These are phyloP conservation scores for Linderina pennispora DNA, from an alignment of 192 early-diverging fungal species.

Conservation along the genomic window DNA sequence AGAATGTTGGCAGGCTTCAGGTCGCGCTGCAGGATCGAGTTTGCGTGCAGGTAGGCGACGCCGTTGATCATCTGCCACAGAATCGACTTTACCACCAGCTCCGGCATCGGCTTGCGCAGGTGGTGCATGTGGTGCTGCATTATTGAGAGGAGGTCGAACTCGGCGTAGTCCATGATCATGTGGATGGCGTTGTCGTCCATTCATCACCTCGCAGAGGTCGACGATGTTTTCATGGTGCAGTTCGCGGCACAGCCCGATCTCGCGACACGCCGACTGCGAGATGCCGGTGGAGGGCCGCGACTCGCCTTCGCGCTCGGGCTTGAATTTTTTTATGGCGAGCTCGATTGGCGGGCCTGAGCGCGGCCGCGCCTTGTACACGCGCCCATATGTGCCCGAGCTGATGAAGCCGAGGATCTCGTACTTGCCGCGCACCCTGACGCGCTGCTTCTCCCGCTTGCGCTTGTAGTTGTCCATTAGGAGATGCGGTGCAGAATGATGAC, in stretches of 20 bases:
- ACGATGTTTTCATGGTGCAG: constrained; percentile 86
- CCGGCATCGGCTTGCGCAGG: constrained; percentile 72
- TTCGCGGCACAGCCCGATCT: constrained; percentile 90
- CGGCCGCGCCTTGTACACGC: constrained; percentile 86
- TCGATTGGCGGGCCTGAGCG: constrained; percentile 50
- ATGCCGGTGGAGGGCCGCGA: constrained; percentile 61
- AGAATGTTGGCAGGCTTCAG: constrained; percentile 94
- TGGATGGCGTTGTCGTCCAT: constrained; percentile 90
- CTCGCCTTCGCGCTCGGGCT: constrained; percentile 92
- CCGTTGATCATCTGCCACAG: constrained; percentile 88
- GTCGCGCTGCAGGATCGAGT: constrained; percentile 83
- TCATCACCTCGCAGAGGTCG: constrained; percentile 77
- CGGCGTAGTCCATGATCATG: constrained; percentile 97
- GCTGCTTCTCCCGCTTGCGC: constrained; percentile 46
- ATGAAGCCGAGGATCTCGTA: constrained; percentile 89
- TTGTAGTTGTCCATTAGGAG: constrained; percentile 43
- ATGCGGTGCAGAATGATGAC: background rate
- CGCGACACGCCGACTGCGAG: constrained; percentile 89
- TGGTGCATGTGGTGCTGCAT: constrained; percentile 82
- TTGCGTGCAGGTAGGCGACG: constrained; percentile 78
- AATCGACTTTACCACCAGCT: constrained; percentile 81
- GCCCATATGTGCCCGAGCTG: constrained; percentile 93
- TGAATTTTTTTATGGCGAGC: constrained; percentile 96
- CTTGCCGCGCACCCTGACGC: constrained; percentile 52
- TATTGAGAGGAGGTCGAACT: constrained; percentile 87